These are phyloP conservation scores for Zhuliangozyma parablackwelliae DNA, from an alignment of 1,139 yeast genomes.

Conservation along the genomic window DNA sequence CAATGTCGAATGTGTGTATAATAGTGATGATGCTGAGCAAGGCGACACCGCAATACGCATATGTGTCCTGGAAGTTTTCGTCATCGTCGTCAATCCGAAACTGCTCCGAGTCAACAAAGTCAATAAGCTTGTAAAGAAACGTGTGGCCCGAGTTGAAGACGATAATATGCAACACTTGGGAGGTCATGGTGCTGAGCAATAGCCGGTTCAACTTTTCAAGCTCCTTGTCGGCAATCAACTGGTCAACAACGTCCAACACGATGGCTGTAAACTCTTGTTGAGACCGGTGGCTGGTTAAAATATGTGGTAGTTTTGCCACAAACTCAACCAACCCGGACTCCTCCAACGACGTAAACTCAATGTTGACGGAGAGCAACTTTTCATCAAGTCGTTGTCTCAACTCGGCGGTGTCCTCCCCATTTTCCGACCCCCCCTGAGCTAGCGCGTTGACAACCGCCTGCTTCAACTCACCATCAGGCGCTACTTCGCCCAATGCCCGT, in stretches of 20 bases:
- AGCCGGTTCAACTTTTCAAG: conserved; percentile 47
- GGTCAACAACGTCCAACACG: conserved; percentile 30
- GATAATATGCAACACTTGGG: conserved; percentile 40
- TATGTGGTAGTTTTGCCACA: conserved; percentile 15
- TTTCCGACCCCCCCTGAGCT: conserved; percentile 20
- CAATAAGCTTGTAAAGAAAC: conserved; percentile 22
- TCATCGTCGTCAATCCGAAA: conserved; percentile 38
- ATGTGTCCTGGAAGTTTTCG: conserved; percentile 63
- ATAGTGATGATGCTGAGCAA: conserved; percentile 47
- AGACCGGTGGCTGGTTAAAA: conserved; percentile 38
- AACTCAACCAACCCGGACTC: conserved; percentile 48
- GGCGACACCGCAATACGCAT: conserved; percentile 61
- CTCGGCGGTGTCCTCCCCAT: conserved; percentile 13
- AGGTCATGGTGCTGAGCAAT: conserved; percentile 41
- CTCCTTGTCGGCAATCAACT: conserved; percentile 36
- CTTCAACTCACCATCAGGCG: conserved; percentile 9
- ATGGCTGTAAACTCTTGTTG: conserved; percentile 32
- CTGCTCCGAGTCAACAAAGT: conserved; percentile 30
- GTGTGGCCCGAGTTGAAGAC: conserved; percentile 27
- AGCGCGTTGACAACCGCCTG: conserved; percentile 31
- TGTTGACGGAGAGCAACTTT: conserved; percentile 41
- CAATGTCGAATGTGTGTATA: conserved; percentile 41
- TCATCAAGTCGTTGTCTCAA: conserved; percentile 21
- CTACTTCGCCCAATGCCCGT: conserved; percentile 10
- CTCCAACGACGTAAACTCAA: conserved; percentile 53